Percentiles rank a stretch among this genome's conserved stretches.
phyloP scores from a whole-genome alignment of 2,329 filamentous ascomycete species.

The Ophiocordyceps robertsii region DNA sequence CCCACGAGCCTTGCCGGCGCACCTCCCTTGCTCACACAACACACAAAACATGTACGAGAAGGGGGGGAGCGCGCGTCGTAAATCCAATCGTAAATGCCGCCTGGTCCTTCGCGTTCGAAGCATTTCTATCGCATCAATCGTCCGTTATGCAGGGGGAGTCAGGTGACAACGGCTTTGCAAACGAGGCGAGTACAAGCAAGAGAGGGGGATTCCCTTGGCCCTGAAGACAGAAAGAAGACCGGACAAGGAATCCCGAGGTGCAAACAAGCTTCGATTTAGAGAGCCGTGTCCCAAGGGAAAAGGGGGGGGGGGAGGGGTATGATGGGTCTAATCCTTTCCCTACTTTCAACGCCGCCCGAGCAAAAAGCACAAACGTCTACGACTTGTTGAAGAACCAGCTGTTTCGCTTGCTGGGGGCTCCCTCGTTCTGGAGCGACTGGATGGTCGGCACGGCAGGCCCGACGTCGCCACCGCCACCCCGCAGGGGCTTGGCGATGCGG shows the following conservation, averaged over 20 bases:
- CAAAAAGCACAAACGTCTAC: conserved; percentile 11
- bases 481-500: conserved; percentile 56
- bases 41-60: not conserved
- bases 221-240: too few relatives aligned
- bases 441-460: conserved; percentile 39
- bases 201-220: too few relatives aligned
- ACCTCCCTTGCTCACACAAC: not conserved
- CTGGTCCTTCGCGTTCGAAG: conserved; percentile 1
- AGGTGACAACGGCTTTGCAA: too few relatives aligned
- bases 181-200: too few relatives aligned
- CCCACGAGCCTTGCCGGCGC: too few relatives aligned
- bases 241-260: too few relatives aligned
- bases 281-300: too few relatives aligned
- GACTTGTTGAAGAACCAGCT: conserved; percentile 65
- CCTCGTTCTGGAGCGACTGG: conserved; percentile 44
- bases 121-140: too few relatives aligned
- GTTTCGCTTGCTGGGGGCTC: conserved; percentile 45
- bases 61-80: conserved; percentile 3
- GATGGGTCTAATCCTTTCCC: conserved; percentile 4
- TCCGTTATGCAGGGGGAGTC: too few relatives aligned
- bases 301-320: conserved; percentile 3
- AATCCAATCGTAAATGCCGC: conserved; percentile 8
- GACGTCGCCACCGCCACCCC: conserved; percentile 41
- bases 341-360: conserved; percentile 3
- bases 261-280: too few relatives aligned